These are phyloP conservation scores for Plasmodium gaboni DNA, from an alignment of 169 alveolate genomes.

Conservation along the genomic window DNA sequence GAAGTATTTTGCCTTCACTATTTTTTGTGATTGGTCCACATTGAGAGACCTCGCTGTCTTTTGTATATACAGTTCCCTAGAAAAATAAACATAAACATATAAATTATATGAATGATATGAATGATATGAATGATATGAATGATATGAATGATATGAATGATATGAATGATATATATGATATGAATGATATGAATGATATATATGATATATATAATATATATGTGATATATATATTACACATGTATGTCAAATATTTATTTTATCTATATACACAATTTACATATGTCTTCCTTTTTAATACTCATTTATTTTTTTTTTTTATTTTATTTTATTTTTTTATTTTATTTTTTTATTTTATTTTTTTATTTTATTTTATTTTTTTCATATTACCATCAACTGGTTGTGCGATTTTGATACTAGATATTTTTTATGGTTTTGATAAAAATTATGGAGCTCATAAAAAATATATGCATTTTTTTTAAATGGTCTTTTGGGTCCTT, in stretches of 20 bases:
- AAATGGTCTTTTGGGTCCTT: slow-evolving; percentile 70
- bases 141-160: background rate
- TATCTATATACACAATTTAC: no score
- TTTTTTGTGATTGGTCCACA: slow-evolving; percentile 80
- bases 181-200: background rate
- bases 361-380: no score
- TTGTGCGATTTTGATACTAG: slow-evolving; percentile 79
- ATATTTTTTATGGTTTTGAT: slow-evolving; percentile 83
- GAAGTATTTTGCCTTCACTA: slow-evolving; percentile 78
- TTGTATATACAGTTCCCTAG: slow-evolving; percentile 76
- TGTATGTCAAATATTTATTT: no score
- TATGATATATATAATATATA: background rate
- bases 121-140: background rate
- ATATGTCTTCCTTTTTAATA: no score
- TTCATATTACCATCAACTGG: slow-evolving; percentile 78
- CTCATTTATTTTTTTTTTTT: no score
- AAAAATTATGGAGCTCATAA: slow-evolving; percentile 81
- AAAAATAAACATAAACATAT: background rate
- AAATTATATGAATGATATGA: no score
- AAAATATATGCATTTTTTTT: slow-evolving; percentile 69
- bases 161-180: background rate
- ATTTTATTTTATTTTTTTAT: no score
- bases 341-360: no score
- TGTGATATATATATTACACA: background rate
- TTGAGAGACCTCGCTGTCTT: slow-evolving; percentile 45